Base-by-base conservation (phyloP, 2,329 filamentous ascomycete species). In the Leptographium radiaticola region DNA sequence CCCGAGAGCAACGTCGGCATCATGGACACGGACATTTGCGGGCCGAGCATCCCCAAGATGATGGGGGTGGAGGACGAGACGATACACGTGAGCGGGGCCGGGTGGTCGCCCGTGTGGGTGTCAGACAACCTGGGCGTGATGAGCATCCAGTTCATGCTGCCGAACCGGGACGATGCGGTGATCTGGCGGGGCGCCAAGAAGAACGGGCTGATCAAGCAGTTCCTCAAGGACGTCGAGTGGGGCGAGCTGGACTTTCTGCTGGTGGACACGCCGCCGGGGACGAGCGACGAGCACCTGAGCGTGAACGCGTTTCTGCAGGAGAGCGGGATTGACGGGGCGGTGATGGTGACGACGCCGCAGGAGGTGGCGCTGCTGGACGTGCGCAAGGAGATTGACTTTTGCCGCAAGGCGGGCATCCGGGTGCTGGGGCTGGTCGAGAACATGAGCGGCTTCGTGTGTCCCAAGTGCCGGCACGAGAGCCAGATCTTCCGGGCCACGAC, bases 161-260 rank as follows among this genome's bases (percentile, higher is more conserved):
- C 93, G 0, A 89, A 88, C 63, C 79, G 87, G 48, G 91, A 98
- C 67, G 90, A 95, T 65, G 93, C 93, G 4, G 84, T 98, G 43
- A 98, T 98, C 60, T 98, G 93, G 93, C 80, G 93, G 51, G 93
- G 93, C 0, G 86, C 93, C 3, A 98, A 98, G 79, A 98, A 98
- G 78, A 98, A 97, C 64, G 93, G 93, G 0, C 71, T 98, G 55
- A 97, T 98, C 66, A 98, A 98, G 73, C 87, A 94, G 67, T 98
- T 98, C 62, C 71, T 98, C 51, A 96, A 95, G 73, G 94, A 98
- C 64, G 93, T 98, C 8, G 89, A 94, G 65, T 98, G 94, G 93
- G 93, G 93, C 11, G 87, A 94, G 57, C 74, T 97, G 68, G 93
- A 98, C 65, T 95, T 91, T 61, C 66, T 98, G 55, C 77, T 98